phyloP scores from a whole-genome alignment of 2,329 filamentous ascomycete genomes.

The Amauroascus niger region DNA sequence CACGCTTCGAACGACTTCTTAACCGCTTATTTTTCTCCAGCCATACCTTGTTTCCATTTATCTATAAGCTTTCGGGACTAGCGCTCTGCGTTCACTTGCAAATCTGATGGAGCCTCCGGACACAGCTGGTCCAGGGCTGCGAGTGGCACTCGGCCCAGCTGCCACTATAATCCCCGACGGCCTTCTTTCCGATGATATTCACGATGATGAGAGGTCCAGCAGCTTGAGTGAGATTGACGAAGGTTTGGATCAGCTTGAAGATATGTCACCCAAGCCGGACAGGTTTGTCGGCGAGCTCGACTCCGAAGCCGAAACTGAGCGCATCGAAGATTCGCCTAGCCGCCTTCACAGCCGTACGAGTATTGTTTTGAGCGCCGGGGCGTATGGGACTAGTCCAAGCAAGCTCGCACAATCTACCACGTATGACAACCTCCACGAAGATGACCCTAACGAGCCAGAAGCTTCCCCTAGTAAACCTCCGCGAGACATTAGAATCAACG shows the following conservation, averaged over 20 bases:
- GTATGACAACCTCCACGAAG: constrained; percentile 33
- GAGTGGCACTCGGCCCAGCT: background rate
- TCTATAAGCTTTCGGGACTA: background rate
- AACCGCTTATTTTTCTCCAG: background rate
- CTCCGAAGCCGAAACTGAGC: constrained; percentile 88
- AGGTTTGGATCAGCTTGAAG: constrained; percentile 52
- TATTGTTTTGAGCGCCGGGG: constrained; percentile 50
- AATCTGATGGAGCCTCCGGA: constrained; percentile 7
- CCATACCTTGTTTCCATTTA: background rate
- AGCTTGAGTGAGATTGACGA: constrained; percentile 89
- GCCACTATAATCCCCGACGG: constrained; percentile 4
- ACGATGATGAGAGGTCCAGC: constrained; percentile 68
- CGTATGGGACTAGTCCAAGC: constrained; percentile 62
- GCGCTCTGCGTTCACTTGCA: background rate
- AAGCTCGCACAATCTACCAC: constrained; percentile 57
- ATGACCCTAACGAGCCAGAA: constrained; percentile 26
- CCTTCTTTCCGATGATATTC: constrained; percentile 30
- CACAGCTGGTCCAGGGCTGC: background rate
- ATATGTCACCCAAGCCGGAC: constrained; percentile 42
- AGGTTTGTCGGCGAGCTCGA: constrained; percentile 54
- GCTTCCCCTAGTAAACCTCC: constrained; percentile 34
- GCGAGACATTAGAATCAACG: constrained; percentile 27
- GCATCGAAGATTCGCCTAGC: constrained; percentile 78
- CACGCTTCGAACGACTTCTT: background rate
- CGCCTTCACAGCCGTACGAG: constrained; percentile 51